phyloP scores from a whole-genome alignment of 2,329 filamentous ascomycete species.

The Tolypocladium ophioglossoides region DNA sequence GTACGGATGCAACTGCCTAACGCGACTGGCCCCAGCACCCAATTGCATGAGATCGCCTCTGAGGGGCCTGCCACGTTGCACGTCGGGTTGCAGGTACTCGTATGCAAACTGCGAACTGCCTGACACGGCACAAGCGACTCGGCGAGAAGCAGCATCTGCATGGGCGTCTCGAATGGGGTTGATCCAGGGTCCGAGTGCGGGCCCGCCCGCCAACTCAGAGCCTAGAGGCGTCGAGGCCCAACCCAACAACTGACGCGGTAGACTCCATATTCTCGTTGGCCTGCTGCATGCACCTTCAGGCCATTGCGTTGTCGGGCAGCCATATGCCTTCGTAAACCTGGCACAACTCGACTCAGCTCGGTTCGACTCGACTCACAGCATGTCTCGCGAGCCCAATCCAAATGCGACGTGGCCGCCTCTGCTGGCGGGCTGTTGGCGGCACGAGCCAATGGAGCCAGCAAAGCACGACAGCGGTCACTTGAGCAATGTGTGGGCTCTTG shows the following conservation, averaged over 20 bases:
- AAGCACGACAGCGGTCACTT: conserved; percentile 11
- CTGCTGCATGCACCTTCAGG: conserved; percentile 1
- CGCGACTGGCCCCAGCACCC: neutral
- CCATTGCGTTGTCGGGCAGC: conserved; percentile 15
- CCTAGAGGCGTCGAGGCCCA: conserved; percentile 7
- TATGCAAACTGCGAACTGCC: conserved; percentile 13
- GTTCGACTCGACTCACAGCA: conserved; percentile 10
- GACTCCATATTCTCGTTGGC: conserved; percentile 1
- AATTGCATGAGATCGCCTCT: neutral
- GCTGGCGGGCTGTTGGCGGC: conserved; percentile 7
- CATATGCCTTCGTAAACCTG: conserved; percentile 10
- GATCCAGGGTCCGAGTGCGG: conserved; percentile 1
- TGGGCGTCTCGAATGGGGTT: conserved; percentile 1
- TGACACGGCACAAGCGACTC: conserved; percentile 1
- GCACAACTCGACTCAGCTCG: conserved; percentile 4
- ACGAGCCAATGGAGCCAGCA: conserved; percentile 18
- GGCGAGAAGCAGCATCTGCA: conserved; percentile 4
- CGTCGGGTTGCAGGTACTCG: no score
- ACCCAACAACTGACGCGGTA: neutral
- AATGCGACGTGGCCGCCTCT: conserved; percentile 18
- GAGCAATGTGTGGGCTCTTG: conserved; percentile 9
- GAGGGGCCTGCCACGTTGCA: conserved; percentile 21
- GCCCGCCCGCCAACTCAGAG: conserved; percentile 2
- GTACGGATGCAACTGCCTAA: neutral
- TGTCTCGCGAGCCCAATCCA: conserved; percentile 14